Evolutionary conservation across 106 monocot genomes (phyloP).

Genomic region (Dendrobium chrysotoxum): DNA sequence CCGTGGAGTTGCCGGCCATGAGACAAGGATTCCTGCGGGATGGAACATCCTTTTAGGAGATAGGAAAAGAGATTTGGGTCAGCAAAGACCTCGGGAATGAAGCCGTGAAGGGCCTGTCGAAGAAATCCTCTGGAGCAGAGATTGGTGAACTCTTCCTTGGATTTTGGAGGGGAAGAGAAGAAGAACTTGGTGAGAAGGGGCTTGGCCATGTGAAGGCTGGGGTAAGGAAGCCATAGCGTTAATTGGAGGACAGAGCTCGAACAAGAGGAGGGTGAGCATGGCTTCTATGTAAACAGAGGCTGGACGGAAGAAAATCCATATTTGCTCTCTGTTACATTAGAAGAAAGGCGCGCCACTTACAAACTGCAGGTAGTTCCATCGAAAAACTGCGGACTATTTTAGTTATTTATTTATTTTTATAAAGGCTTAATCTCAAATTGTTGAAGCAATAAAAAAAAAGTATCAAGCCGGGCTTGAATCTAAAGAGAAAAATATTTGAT

Average conservation of each 20-base stretch:
- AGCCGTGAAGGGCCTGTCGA: constrained; percentile 14
- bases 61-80: constrained; percentile 39
- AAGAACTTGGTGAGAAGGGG: neutral
- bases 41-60: constrained; percentile 41
- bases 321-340: neutral
- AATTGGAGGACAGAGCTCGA: neutral
- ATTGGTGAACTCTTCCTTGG: constrained; percentile 14
- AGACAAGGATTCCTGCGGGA: constrained; percentile 12
- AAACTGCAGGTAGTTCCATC: too few relatives aligned
- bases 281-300: neutral
- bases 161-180: neutral
- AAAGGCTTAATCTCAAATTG: too few relatives aligned
- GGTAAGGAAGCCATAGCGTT: neutral
- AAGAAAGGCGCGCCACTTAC: too few relatives aligned
- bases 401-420: too few relatives aligned
- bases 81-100: constrained; percentile 16
- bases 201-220: constrained; percentile 1
- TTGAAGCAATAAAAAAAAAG: too few relatives aligned
- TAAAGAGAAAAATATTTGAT: too few relatives aligned
- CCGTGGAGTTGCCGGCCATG: constrained; percentile 41
- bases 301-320: neutral
- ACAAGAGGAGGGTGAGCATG: neutral
- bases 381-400: too few relatives aligned
- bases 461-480: too few relatives aligned
- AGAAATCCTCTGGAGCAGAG: constrained; percentile 27